phyloP scores from a whole-genome alignment of 1,284 basidiomycete species.

The Moniliophthora roreri region DNA sequence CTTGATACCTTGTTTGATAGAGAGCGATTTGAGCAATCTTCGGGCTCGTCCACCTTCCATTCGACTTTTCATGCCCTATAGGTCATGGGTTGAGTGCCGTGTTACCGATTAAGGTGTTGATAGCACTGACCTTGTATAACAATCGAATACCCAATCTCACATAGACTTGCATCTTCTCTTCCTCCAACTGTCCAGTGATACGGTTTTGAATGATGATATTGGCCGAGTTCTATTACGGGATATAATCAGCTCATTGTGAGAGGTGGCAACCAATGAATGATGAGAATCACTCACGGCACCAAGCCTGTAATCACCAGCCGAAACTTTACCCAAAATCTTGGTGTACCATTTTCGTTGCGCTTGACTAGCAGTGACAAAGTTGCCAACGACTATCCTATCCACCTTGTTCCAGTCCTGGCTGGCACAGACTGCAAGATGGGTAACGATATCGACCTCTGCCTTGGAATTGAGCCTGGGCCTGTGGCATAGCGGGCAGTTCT shows the following conservation, averaged over 20 bases:
- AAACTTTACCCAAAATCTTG: slow-evolving; percentile 84
- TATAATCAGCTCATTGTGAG: slow-evolving; percentile 1
- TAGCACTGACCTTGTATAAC: slow-evolving; percentile 81
- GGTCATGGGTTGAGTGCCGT: neutral
- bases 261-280: neutral
- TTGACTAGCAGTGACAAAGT: slow-evolving; percentile 93
- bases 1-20: slow-evolving; percentile 93
- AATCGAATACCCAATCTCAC: slow-evolving; percentile 91
- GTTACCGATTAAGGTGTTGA: neutral
- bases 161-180: slow-evolving; percentile 98
- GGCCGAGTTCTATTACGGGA: slow-evolving; percentile 73
- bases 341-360: slow-evolving; percentile 98
- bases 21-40: slow-evolving; percentile 83
- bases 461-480: slow-evolving; percentile 82
- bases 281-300: slow-evolving; percentile 68
- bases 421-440: slow-evolving; percentile 92
- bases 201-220: slow-evolving; percentile 97
- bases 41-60: slow-evolving; percentile 90
- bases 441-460: slow-evolving; percentile 91
- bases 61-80: slow-evolving; percentile 75
- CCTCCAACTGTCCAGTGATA: slow-evolving; percentile 87
- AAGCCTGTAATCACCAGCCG: slow-evolving; percentile 83
- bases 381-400: slow-evolving; percentile 87
- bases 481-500: slow-evolving; percentile 92
- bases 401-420: slow-evolving; percentile 91